phyloP scores from a whole-genome alignment of 2,329 filamentous ascomycete species.

The Chaetomium strumarium region DNA sequence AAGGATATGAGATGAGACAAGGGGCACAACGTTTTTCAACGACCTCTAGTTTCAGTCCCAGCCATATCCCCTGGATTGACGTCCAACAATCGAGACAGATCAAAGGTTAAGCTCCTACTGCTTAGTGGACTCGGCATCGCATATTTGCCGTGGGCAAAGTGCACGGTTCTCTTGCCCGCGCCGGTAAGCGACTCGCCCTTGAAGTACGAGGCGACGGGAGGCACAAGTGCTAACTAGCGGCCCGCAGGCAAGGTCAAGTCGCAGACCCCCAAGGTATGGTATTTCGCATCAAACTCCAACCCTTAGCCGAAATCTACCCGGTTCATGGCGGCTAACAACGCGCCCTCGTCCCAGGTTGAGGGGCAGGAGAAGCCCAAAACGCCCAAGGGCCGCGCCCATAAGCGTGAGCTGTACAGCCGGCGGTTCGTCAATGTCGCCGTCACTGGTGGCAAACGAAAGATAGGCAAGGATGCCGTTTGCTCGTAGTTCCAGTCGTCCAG shows the following conservation, averaged over 20 bases:
- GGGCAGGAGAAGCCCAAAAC: slow-evolving; percentile 92
- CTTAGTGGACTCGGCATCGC: neutral
- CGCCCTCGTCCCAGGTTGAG: slow-evolving; percentile 57
- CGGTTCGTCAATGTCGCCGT: slow-evolving; percentile 98
- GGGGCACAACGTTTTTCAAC: too few relatives aligned
- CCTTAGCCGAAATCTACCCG: too few relatives aligned
- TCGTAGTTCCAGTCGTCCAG: neutral
- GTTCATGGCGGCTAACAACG: neutral
- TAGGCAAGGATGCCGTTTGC: slow-evolving; percentile 58
- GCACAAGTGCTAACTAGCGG: slow-evolving; percentile 24
- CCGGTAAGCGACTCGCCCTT: slow-evolving; percentile 38
- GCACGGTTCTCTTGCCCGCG: slow-evolving; percentile 90
- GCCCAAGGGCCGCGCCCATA: slow-evolving; percentile 95
- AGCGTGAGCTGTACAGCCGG: slow-evolving; percentile 93
- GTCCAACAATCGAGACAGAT: too few relatives aligned
- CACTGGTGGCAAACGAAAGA: slow-evolving; percentile 94
- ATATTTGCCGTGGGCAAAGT: slow-evolving; percentile 68
- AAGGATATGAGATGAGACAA: too few relatives aligned
- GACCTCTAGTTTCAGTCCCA: too few relatives aligned
- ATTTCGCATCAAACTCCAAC: neutral
- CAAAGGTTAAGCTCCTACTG: too few relatives aligned
- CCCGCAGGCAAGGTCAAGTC: slow-evolving; percentile 86
- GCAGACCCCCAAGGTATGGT: slow-evolving; percentile 74
- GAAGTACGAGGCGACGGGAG: neutral
- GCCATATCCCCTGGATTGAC: too few relatives aligned